Base-by-base conservation (phyloP, 2,329 filamentous ascomycete genomes). In the Neurospora crassa region DNA sequence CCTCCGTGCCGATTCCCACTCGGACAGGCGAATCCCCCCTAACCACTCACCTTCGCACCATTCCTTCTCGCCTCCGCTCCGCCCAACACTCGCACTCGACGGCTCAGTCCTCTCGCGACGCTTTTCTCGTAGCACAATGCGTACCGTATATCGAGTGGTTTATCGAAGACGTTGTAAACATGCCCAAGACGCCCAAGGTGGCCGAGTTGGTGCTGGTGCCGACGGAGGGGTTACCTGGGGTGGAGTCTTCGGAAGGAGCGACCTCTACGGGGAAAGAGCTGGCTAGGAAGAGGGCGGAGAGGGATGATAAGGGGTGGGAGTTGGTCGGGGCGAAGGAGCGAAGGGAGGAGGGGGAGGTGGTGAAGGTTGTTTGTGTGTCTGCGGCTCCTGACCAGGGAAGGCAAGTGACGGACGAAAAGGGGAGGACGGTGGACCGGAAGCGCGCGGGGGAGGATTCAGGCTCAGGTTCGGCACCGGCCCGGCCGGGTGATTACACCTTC, bases 111-210 rank as follows among this genome's bases (percentile, higher is more conserved):
- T 42, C 74, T 1, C 76, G 74, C 34, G 84, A 86, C 69, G 76
- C 79, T n/a, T 77, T 79, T 29, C 75, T 83, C 2, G 73, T 84
- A 16, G 77, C 82, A 0, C 76, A 81, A 2, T 72, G 86, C 2
- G 76, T 82, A 0, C 83, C 83, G 3, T 78, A 80, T 59, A 75
- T 87, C 67, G 80, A 84, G 45, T 74, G 77, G 1, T 82, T 86
- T 72, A 73, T 86, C 1, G 77, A 78, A 1, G 79, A 80, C 16
- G 76, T 86, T 37, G 80, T 79, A 1, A 73, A 75, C 5, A 74
- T 79, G 59, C 75, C 80, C 3, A 76, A 75, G 0, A 75, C 79
- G 0, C 80, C 81, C 0, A 73, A 76, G 1, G 69, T 80, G 0
- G 80, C 84, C 1, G 82, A 85, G 68, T 79, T 86, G 67, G 24